These are phyloP conservation scores for Lyophyllum decastes DNA, from an alignment of 768 basidiomycete genomes.

Conservation along the genomic window DNA sequence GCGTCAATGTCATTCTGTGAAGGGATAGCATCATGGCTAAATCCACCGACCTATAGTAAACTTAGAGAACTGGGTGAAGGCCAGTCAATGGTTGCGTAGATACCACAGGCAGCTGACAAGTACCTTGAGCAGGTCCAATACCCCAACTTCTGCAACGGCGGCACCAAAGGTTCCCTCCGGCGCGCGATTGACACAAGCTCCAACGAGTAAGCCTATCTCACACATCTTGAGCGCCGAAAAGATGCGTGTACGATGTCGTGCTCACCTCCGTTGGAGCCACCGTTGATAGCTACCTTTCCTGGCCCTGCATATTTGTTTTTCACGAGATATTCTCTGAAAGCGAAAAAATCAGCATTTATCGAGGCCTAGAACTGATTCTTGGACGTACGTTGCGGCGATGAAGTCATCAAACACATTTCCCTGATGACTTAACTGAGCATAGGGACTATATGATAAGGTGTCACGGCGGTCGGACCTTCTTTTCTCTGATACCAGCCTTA, in stretches of 20 bases:
- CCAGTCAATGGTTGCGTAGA: neutral
- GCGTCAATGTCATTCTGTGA: conserved; percentile 11
- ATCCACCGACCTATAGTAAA: conserved; percentile 66
- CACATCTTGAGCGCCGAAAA: neutral
- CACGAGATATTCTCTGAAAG: conserved; percentile 65
- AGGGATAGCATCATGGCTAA: neutral
- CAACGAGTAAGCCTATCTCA: conserved; percentile 66
- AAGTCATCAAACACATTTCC: conserved; percentile 82
- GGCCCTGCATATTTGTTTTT: conserved; percentile 66
- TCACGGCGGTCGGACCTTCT: conserved; percentile 49
- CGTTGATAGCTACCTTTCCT: conserved; percentile 76
- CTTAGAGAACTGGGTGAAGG: conserved; percentile 55
- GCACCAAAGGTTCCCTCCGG: conserved; percentile 77
- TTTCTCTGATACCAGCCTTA: conserved; percentile 64
- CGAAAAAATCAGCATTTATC: neutral
- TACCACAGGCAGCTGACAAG: neutral
- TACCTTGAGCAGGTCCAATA: conserved; percentile 79
- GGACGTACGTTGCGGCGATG: conserved; percentile 71
- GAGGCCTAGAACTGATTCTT: neutral
- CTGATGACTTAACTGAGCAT: conserved; percentile 30
- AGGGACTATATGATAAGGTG: neutral
- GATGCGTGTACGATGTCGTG: neutral
- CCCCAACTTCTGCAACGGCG: conserved; percentile 80
- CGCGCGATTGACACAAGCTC: conserved; percentile 82
- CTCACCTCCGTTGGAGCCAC: conserved; percentile 80